A percentile compares a stretch with the other conserved stretches of the same genome.
Conservation (phyloP, 768 basidiomycete species). For the Sporobolomyces pararoseus region DNA sequence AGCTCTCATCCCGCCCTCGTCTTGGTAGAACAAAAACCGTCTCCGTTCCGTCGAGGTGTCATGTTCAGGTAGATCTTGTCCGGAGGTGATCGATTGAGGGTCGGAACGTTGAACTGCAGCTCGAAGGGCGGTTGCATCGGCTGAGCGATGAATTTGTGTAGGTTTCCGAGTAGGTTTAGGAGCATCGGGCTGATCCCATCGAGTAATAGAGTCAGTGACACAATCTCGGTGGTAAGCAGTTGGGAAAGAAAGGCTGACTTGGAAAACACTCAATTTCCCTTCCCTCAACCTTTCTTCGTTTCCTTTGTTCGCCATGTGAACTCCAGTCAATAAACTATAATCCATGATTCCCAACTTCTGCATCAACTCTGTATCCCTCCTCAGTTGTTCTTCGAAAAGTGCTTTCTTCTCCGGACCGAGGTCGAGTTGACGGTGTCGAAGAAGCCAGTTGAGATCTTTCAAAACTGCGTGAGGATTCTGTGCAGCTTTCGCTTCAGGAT, state of each 20-base stretch:
- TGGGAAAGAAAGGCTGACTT: conserved; percentile 59
- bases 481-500: conserved; percentile 72
- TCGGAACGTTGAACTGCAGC: conserved; percentile 80
- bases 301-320: conserved; percentile 84
- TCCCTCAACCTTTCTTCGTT: conserved; percentile 87
- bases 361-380: conserved; percentile 80
- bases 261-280: conserved; percentile 87
- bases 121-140: conserved; percentile 77
- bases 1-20: conserved; percentile 86
- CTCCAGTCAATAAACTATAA: conserved; percentile 88
- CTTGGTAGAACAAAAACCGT: conserved; percentile 89
- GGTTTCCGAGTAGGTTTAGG: conserved; percentile 64
- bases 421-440: conserved; percentile 68
- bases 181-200: conserved; percentile 57
- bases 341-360: conserved; percentile 87
- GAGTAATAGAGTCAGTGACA: too few species aligned
- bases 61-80: conserved; percentile 61
- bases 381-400: conserved; percentile 80
- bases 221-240: too few species aligned
- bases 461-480: conserved; percentile 82
- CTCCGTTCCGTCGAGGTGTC: conserved; percentile 62
- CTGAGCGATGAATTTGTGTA: conserved; percentile 57
- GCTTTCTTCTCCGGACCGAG: conserved; percentile 95
- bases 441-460: conserved; percentile 97
- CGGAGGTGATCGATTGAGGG: conserved; percentile 60